These are phyloP conservation scores for Halteria grandinella DNA, from an alignment of 73 alveolate genomes.

Conservation along the genomic window DNA sequence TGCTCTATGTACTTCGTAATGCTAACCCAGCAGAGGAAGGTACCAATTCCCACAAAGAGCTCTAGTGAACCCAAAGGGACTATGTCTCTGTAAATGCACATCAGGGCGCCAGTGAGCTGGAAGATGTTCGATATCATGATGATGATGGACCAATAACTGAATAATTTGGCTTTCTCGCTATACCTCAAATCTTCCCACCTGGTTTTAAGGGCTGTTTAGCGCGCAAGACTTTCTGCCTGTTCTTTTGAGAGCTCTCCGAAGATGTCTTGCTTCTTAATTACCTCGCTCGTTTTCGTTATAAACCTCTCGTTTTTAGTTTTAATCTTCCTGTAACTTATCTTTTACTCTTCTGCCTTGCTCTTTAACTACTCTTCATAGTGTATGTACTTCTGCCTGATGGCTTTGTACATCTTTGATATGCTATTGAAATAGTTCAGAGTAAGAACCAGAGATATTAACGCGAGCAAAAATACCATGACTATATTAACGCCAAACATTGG, in stretches of 20 bases:
- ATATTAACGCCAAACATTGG: constrained; percentile 8
- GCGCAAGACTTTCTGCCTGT: neutral
- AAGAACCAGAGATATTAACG: constrained; percentile 18
- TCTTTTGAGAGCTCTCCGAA: constrained; percentile 15
- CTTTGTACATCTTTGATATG: constrained; percentile 3
- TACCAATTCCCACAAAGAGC: constrained; percentile 84
- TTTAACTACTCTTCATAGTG: neutral
- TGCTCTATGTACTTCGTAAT: constrained; percentile 79
- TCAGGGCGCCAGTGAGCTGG: constrained; percentile 44
- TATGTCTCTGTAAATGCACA: constrained; percentile 36
- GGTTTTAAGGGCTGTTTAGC: neutral
- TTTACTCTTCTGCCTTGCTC: neutral
- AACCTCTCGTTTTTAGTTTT: neutral
- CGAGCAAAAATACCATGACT: neutral
- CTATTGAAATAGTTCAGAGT: constrained; percentile 1
- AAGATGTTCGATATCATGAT: constrained; percentile 33
- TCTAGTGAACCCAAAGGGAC: neutral
- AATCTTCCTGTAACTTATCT: neutral
- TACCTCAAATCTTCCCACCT: constrained; percentile 47
- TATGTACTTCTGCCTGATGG: constrained; percentile 3
- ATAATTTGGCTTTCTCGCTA: constrained; percentile 52
- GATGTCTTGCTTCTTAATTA: neutral
- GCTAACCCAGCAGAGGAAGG: constrained; percentile 78
- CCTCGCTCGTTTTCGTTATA: neutral
- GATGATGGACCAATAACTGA: constrained; percentile 61